These are phyloP conservation scores for Metarhizium brunneum DNA, from an alignment of 2,329 filamentous ascomycete genomes.

Conservation along the genomic window DNA sequence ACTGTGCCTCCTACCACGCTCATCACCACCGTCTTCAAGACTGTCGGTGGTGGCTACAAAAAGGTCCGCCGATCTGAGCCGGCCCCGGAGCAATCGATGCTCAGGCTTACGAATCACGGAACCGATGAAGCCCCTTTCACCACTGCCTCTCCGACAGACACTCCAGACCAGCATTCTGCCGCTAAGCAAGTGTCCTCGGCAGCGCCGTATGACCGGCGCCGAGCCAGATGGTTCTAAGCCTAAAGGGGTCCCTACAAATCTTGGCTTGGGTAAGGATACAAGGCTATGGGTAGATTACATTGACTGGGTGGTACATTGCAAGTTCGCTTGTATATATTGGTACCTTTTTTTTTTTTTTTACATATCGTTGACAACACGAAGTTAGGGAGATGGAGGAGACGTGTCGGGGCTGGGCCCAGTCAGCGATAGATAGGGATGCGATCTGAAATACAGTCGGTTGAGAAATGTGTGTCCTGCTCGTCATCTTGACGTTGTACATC, in stretches of 20 bases:
- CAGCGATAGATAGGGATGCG: neutral
- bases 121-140: neutral
- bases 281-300: neutral
- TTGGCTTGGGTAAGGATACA: neutral
- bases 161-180: neutral
- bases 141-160: neutral
- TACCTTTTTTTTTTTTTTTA: neutral
- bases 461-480: neutral
- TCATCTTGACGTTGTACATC: too few species aligned
- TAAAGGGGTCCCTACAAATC: neutral
- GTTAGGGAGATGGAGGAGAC: neutral
- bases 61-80: neutral
- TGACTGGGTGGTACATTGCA: neutral
- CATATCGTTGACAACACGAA: neutral
- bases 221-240: neutral
- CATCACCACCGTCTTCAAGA: constrained; percentile 25
- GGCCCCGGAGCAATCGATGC: neutral
- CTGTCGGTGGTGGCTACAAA: constrained; percentile 16
- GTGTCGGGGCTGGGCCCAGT: neutral
- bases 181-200: neutral
- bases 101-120: constrained; percentile 6
- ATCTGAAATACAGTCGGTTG: neutral
- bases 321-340: neutral
- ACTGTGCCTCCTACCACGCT: constrained; percentile 31
- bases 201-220: neutral